Evolutionary conservation across 805 yeast species (phyloP).

Genomic region (Candida taoyuanica): DNA sequence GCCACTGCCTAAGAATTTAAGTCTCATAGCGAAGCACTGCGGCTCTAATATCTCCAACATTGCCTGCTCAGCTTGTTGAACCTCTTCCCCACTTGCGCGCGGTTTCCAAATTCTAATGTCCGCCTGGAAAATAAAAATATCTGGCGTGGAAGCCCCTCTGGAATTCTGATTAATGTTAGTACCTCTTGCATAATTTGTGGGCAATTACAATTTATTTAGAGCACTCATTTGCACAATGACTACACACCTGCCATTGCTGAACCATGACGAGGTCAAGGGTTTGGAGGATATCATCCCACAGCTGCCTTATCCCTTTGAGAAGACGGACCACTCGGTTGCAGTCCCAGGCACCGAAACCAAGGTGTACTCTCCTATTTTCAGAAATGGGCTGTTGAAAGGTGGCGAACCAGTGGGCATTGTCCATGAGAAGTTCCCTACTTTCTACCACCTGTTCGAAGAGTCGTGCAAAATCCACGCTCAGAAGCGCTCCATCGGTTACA

Average conservation of each 20-base stretch:
- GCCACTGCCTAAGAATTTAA: too few species aligned
- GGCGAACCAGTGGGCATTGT: slow-evolving; percentile 33
- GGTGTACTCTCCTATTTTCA: slow-evolving; percentile 49
- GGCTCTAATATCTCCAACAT: too few species aligned
- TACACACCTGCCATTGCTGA: slow-evolving; percentile 6
- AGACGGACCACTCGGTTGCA: slow-evolving; percentile 20
- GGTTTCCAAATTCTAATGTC: too few species aligned
- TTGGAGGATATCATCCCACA: slow-evolving; percentile 17
- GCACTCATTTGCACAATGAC: slow-evolving; percentile 3
- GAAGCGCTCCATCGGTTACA: slow-evolving; percentile 42
- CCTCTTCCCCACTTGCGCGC: too few species aligned
- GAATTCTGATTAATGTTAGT: too few species aligned
- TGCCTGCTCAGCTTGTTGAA: too few species aligned
- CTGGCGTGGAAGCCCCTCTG: too few species aligned
- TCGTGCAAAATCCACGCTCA: slow-evolving; percentile 34
- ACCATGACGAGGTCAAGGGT: slow-evolving; percentile 2
- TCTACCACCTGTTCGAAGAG: slow-evolving; percentile 40
- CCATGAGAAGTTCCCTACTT: slow-evolving; percentile 43
- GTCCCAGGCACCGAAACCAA: slow-evolving; percentile 25
- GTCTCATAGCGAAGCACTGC: too few species aligned
- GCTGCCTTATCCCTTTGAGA: slow-evolving; percentile 17
- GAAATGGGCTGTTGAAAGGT: slow-evolving; percentile 35
- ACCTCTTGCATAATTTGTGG: too few species aligned
- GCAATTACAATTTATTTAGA: neutral
- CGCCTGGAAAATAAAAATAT: too few species aligned